phyloP scores from a whole-genome alignment of 179 eudicot species.

The Beta lomatogona region DNA sequence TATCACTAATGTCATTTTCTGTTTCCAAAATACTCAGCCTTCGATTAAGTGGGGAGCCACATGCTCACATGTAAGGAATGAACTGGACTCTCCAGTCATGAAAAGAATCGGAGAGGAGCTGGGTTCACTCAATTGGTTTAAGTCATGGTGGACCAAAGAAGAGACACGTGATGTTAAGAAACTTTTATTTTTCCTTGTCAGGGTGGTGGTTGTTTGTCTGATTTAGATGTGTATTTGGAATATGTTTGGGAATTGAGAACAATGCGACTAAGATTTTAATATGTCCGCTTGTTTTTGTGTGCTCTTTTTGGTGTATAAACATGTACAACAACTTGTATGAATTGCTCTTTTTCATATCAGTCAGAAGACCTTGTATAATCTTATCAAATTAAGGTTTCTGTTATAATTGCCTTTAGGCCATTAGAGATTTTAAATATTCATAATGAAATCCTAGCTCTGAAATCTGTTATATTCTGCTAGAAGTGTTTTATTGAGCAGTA shows the following conservation, averaged over 20 bases:
- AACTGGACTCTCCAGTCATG: neutral
- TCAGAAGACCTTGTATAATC: neutral
- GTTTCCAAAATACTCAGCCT: too few species aligned
- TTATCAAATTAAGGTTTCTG: neutral
- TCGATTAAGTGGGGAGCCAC: too few species aligned
- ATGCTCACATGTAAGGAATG: neutral
- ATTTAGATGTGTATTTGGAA: neutral
- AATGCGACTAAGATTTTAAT: neutral
- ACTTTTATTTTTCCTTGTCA: neutral
- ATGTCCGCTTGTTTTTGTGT: neutral
- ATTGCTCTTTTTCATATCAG: neutral
- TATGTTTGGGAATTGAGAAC: neutral
- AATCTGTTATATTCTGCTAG: neutral
- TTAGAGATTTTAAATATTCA: neutral
- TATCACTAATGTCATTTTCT: too few species aligned
- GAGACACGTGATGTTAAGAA: neutral
- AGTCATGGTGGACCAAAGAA: neutral
- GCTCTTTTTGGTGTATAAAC: neutral
- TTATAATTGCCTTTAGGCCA: neutral
- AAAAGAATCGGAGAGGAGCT: too few species aligned
- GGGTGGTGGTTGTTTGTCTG: neutral
- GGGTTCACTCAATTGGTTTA: too few species aligned
- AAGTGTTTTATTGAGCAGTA: neutral
- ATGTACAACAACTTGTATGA: neutral
- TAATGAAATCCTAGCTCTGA: neutral